A percentile compares a stretch with the other conserved stretches of the same genome.
Evolutionary conservation across 106 monocot species (phyloP).

Genomic region (Vanilla planifolia): DNA sequence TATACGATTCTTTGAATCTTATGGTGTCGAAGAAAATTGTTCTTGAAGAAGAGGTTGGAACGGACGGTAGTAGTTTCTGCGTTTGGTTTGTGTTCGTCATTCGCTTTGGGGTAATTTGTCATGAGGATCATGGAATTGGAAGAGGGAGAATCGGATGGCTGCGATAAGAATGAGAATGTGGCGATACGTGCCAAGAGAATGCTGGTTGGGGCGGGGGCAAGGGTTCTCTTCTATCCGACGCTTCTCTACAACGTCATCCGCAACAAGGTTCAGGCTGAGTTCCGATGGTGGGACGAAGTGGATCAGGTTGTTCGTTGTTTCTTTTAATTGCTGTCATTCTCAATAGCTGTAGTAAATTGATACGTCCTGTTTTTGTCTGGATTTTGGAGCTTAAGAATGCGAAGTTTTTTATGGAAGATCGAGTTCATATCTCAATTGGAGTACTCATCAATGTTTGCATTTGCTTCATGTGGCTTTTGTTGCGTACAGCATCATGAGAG

Average conservation of each 20-base stretch:
- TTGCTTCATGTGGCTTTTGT: no score
- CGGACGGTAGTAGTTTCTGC: no score
- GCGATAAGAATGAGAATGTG: constrained; percentile 13
- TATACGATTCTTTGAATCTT: no score
- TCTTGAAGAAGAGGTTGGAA: no score
- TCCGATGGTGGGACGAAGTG: constrained; percentile 90
- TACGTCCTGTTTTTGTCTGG: no score
- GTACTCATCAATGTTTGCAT: no score
- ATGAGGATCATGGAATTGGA: constrained; percentile 30
- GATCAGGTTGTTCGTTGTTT: constrained; percentile 48
- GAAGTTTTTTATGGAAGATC: no score
- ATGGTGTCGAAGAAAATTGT: no score
- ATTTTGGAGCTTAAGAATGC: no score
- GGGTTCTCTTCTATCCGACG: constrained; percentile 81
- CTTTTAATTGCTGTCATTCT: background rate
- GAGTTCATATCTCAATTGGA: no score
- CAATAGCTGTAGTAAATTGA: no score
- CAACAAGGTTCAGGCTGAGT: constrained; percentile 72
- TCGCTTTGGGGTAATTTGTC: background rate
- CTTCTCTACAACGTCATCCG: constrained; percentile 78
- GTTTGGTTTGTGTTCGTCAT: background rate
- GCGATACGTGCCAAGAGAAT: constrained; percentile 34
- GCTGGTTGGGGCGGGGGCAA: constrained; percentile 65
- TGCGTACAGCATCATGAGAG: no score
- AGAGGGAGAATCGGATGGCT: constrained; percentile 14